Conservation (phyloP, 2,329 filamentous ascomycete species). For the Diplocarpon rosae region DNA sequence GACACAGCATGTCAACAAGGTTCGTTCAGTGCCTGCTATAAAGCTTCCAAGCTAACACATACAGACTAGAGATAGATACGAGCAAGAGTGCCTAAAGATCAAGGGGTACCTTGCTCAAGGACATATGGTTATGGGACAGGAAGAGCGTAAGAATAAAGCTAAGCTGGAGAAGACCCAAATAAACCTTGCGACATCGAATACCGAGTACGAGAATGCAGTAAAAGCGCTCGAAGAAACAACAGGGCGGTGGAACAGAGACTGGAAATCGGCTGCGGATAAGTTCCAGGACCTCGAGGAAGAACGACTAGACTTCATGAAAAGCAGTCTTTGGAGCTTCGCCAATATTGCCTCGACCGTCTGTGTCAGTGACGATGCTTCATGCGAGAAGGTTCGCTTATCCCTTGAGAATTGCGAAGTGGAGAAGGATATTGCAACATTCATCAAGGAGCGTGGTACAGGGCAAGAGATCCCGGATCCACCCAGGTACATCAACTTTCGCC, state of each 20-base stretch:
- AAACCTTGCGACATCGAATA: slow-evolving; percentile 80
- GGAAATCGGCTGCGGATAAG: slow-evolving; percentile 96
- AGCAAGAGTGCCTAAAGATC: slow-evolving; percentile 96
- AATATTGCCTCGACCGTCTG: slow-evolving; percentile 96
- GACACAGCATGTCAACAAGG: slow-evolving; percentile 84
- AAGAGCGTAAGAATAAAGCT: slow-evolving; percentile 97
- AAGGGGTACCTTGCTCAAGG: slow-evolving; percentile 97
- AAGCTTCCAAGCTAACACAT: slow-evolving; percentile 8
- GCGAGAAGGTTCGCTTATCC: slow-evolving; percentile 88
- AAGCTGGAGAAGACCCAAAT: slow-evolving; percentile 98
- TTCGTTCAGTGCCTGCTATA: slow-evolving; percentile 29
- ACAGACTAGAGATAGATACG: slow-evolving; percentile 81
- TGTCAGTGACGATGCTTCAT: slow-evolving; percentile 92
- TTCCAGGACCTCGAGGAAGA: slow-evolving; percentile 99
- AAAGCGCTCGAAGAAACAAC: slow-evolving; percentile 94
- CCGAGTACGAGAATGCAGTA: slow-evolving; percentile 86
- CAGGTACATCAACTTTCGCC: slow-evolving; percentile 97
- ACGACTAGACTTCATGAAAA: slow-evolving; percentile 92
- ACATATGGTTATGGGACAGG: slow-evolving; percentile 99
- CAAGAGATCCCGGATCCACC: slow-evolving; percentile 96
- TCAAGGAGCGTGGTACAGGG: slow-evolving; percentile 78
- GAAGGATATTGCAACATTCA: slow-evolving; percentile 84
- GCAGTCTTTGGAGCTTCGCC: slow-evolving; percentile 93
- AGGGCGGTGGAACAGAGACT: slow-evolving; percentile 91
- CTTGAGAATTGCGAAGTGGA: slow-evolving; percentile 95